Conservation (phyloP, 2,329 filamentous ascomycete genomes). For the Rhynchosporium graminicola region DNA sequence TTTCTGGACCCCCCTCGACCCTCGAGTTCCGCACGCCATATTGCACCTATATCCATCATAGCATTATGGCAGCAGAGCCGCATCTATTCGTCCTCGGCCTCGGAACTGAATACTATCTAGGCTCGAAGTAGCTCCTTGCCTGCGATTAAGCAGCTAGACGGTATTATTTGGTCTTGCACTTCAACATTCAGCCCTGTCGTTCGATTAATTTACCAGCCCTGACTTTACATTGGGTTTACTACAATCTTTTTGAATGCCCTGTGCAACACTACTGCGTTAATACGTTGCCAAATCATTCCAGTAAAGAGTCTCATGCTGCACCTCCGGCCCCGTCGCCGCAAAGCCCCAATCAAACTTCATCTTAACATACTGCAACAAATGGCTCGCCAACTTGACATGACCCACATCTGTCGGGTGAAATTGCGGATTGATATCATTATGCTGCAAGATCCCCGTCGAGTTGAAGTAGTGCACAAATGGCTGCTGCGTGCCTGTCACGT, state of each 20-base stretch:
- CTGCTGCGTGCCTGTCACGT: constrained; percentile 37
- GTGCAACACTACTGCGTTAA: neutral
- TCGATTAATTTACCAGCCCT: no score
- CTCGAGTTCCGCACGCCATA: no score
- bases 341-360: constrained; percentile 58
- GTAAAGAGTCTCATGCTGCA: constrained; percentile 51
- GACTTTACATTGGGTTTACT: no score
- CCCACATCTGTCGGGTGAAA: constrained; percentile 63
- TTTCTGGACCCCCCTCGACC: no score
- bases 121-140: no score
- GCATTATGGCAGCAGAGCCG: no score
- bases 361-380: constrained; percentile 58
- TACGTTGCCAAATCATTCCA: constrained; percentile 48
- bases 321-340: constrained; percentile 55
- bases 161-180: no score
- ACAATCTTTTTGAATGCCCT: neutral
- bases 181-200: no score
- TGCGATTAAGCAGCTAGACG: no score
- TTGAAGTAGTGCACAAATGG: constrained; percentile 63
- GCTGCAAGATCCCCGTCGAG: constrained; percentile 59
- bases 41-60: no score
- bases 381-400: constrained; percentile 61
- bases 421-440: constrained; percentile 60
- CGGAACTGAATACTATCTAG: no score
- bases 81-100: no score